Base-by-base conservation (phyloP, 495 filamentous ascomycete genomes). In the Lasiosphaeria ovina region DNA sequence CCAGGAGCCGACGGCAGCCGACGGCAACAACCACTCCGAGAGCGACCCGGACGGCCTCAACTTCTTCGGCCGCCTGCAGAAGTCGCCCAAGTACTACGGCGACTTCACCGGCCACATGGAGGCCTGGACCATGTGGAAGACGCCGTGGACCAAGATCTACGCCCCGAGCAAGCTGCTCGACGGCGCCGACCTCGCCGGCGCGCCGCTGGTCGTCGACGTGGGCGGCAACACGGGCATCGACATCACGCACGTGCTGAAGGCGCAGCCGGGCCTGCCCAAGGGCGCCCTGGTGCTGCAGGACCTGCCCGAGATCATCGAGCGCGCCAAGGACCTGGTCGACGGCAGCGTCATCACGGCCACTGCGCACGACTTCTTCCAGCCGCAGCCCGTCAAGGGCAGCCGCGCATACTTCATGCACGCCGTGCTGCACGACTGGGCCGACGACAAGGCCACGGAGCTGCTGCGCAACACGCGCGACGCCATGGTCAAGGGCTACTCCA, bases 301-400 rank as follows among this genome's bases (percentile, higher is more conserved):
- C 58, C 69, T 77, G 0, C 69, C 74, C 6, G 64, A 63, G 0
- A 75, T 77, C 9, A 75, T 84, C 44, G 69, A 66, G 11, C 63
- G 45, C 6, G 65, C 76, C 1, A 60, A 62, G 40, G 68, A 81
- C 35, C 66, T 82, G 12, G 79, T 83, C 44, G 79, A 82, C 67
- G 82, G 79, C 77, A 68, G 70, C 1, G 78, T 81, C 50, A 66
- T 80, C 34, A 65, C 71, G 32, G 42, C 60, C 4, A 69, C 77
- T 52, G 55, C 52, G 0, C 71, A 84, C 61, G 72, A 84, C 60
- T 79, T 86, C 61, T 84, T 83, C 62, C 80, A 75, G 0, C 64
- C 69, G 3, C 82, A 85, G 66, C 80, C 81, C 4, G 66, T 85
- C 32, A 72, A 71, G 51, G 68, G 69, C 33, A 73, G 75, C 7